A percentile compares a stretch with the other conserved stretches of the same genome.
These are phyloP conservation scores for Monilinia fructigena DNA, from an alignment of 2,329 filamentous ascomycete genomes.

Conservation along the genomic window DNA sequence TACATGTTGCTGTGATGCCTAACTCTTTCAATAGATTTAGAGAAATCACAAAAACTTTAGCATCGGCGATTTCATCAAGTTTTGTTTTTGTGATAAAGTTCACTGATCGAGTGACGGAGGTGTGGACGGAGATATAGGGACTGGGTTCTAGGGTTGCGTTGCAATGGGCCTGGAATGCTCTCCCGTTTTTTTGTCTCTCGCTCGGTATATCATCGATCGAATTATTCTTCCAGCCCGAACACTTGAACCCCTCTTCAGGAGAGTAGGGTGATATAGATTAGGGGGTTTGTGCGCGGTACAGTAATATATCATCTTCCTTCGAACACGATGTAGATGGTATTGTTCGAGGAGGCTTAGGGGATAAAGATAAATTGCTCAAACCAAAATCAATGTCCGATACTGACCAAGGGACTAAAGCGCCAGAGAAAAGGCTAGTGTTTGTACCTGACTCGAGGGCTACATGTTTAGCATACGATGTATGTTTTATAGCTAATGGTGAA, in stretches of 20 bases:
- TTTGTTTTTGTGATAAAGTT: fast-evolving
- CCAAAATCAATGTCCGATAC: neutral
- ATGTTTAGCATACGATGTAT: no score
- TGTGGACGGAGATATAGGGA: slow-evolving; percentile 4
- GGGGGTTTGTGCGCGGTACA: neutral
- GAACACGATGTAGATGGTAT: neutral
- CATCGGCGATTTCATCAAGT: neutral
- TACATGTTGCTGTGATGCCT: neutral
- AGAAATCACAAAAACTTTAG: neutral
- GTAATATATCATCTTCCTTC: neutral
- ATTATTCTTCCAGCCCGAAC: neutral
- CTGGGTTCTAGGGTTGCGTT: neutral
- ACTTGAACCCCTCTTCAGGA: neutral
- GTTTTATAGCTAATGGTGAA: no score
- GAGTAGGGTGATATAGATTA: neutral
- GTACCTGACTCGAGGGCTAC: no score
- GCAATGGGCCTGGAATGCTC: neutral
- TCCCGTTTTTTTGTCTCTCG: neutral
- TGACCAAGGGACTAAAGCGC: no score
- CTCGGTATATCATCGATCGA: neutral
- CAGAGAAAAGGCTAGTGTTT: no score
- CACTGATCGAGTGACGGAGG: neutral
- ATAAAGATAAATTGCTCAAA: neutral
- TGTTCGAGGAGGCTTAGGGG: neutral
- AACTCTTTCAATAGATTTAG: neutral